Conservation (phyloP, 2,329 filamentous ascomycete species). For the Geosmithia putterillii region DNA sequence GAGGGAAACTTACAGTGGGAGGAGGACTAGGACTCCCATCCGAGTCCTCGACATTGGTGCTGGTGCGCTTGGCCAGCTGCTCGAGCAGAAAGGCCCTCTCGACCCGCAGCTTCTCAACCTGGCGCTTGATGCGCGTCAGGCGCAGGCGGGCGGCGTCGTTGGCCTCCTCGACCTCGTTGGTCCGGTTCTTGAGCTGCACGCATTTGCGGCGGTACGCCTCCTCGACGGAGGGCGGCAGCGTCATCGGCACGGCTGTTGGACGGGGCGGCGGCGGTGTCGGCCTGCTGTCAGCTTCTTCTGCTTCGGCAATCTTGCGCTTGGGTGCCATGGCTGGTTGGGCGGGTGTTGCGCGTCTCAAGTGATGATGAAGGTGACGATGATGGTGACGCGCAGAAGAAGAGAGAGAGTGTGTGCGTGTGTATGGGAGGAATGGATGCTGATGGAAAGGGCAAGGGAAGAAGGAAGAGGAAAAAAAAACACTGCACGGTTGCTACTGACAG, state of each 20-base stretch:
- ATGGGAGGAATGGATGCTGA: neutral
- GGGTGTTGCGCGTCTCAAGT: constrained; percentile 2
- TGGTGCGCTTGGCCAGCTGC: constrained; percentile 62
- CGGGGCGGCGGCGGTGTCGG: constrained; percentile 12
- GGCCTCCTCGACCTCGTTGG: constrained; percentile 81
- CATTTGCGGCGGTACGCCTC: constrained; percentile 95
- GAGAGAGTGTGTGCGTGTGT: constrained; percentile 1
- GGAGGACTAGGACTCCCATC: constrained; percentile 72
- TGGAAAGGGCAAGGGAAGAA: neutral
- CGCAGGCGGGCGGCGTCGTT: constrained; percentile 76
- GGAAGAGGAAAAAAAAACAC: neutral
- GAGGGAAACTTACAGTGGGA: constrained; percentile 49
- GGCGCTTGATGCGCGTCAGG: constrained; percentile 67
- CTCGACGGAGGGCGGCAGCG: constrained; percentile 79
- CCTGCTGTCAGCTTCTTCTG: no score
- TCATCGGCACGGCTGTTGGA: constrained; percentile 37
- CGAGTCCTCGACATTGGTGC: constrained; percentile 63
- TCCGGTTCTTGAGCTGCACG: constrained; percentile 82
- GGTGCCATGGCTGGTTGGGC: constrained; percentile 14
- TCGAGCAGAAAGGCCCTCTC: constrained; percentile 67
- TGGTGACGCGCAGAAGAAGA: neutral
- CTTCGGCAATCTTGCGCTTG: constrained; percentile 22
- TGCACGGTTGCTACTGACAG: constrained; percentile 9
- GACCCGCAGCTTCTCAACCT: constrained; percentile 83
- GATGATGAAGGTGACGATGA: constrained; percentile 1